Evolutionary conservation across 2,329 filamentous ascomycete genomes (phyloP), one percentile per base, ranked within the genome.

Genomic region (Claviceps sorghi): DNA sequence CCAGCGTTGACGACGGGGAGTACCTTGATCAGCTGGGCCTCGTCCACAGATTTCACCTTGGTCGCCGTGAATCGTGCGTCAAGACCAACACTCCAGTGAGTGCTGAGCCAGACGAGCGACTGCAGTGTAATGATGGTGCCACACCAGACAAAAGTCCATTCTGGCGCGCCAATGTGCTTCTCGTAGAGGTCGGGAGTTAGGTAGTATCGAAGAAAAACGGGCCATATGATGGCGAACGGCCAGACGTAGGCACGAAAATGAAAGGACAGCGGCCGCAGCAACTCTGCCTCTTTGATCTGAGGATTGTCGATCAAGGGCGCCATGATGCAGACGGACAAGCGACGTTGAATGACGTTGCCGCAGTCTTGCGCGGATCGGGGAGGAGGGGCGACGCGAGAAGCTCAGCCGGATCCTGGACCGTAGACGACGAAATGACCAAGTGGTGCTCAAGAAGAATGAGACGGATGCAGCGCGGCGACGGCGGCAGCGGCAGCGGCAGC

Each of bases 71-170:
- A 95, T 55, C 83, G 70, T 22, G 84, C 85, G 63, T 83, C 80
- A 57, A 97, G 73, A 64, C 90, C 83, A 66, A 98, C 88, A 64
- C 88, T 97, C 93, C 93, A 98, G 72, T 97, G 88, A 47, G 93
- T 98, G 72, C 86, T 91, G 56, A 98, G 78, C 91, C 93, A 98
- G 60, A 89, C 72, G 57, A 98, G 77, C 57, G 87, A 83, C 73
- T 98, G 94, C 53, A 85, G 64, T 11, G 90, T 95, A 66, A 94
- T 76, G 65, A 98, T 96, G 59, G 82, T 78, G 62, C 86, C 91
- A 58, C 85, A 80, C 83, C 88, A 98, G 57, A 98, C 88, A 66
- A 95, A 95, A 1, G 94, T 97, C 91, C 93, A 98, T 75, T 98
- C 93, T 60, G 86, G 83, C n/a, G 85, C 90, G 61, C 86, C 81